Percentiles rank a stretch among this genome's conserved stretches.
These are phyloP conservation scores for Suillus alpinus DNA, from an alignment of 768 basidiomycete genomes.

Conservation along the genomic window DNA sequence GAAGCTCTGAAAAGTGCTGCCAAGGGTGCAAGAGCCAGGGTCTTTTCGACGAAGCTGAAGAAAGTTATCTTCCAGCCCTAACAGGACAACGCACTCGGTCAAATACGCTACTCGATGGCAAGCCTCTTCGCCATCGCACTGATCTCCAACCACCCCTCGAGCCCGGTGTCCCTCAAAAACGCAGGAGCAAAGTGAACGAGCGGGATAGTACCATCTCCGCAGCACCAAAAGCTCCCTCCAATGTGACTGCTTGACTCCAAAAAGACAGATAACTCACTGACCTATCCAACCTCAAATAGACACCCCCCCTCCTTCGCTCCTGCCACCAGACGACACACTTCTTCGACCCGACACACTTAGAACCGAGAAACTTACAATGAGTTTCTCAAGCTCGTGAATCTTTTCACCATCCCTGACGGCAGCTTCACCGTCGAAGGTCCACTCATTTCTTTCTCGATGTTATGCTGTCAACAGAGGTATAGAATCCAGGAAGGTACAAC, in stretches of 20 bases:
- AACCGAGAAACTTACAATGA: slow-evolving; percentile 84
- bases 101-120: slow-evolving; percentile 27
- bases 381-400: slow-evolving; percentile 91
- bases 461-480: too few relatives aligned
- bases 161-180: slow-evolving; percentile 56
- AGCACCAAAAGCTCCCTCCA: neutral
- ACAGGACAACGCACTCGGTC: slow-evolving; percentile 33
- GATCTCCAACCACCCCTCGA: slow-evolving; percentile 38
- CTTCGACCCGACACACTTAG: slow-evolving; percentile 91
- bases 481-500: too few relatives aligned
- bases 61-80: slow-evolving; percentile 25
- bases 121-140: slow-evolving; percentile 42
- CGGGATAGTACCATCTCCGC: slow-evolving; percentile 18
- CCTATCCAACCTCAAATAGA: slow-evolving; percentile 21
- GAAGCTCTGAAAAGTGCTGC: too few relatives aligned
- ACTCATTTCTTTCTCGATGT: too few relatives aligned
- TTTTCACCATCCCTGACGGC: slow-evolving; percentile 55
- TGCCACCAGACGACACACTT: slow-evolving; percentile 65
- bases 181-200: slow-evolving; percentile 59
- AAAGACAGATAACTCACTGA: neutral
- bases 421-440: too few relatives aligned
- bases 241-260: neutral
- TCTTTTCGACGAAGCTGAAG: slow-evolving; percentile 44
- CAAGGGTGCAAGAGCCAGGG: slow-evolving; percentile 49
- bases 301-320: slow-evolving; percentile 12